A percentile compares a stretch with the other conserved stretches of the same genome.
Evolutionary conservation across 2,329 filamentous ascomycete species (phyloP).

Genomic region (Cercospora sp.): DNA sequence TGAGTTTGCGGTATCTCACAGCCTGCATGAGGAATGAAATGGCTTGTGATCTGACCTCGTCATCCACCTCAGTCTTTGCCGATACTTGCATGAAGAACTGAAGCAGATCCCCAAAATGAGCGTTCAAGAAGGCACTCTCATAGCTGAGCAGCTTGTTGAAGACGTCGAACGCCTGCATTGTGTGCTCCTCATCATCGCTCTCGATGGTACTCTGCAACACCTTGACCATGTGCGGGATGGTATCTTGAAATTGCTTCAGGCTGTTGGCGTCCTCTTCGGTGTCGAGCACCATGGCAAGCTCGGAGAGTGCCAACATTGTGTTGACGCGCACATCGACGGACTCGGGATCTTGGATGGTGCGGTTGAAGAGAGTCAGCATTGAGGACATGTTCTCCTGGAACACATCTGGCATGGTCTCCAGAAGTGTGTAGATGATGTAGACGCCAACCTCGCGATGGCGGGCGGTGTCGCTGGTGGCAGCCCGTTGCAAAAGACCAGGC

Average conservation of each 20-base stretch:
- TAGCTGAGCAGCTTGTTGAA: constrained; percentile 94
- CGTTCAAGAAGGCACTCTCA: constrained; percentile 77
- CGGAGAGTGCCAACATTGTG: constrained; percentile 85
- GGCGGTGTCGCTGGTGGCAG: constrained; percentile 71
- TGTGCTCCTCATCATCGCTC: constrained; percentile 73
- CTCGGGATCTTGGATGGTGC: constrained; percentile 85
- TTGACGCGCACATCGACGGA: constrained; percentile 93
- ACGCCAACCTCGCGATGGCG: constrained; percentile 85
- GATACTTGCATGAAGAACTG: constrained; percentile 91
- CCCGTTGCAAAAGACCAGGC: constrained; percentile 73
- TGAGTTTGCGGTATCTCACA: constrained; percentile 89
- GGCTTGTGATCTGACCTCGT: constrained; percentile 85
- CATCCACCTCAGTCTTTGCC: constrained; percentile 71
- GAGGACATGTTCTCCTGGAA: constrained; percentile 79
- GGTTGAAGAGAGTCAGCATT: constrained; percentile 79
- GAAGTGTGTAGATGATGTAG: constrained; percentile 87
- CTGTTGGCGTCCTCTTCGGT: constrained; percentile 78
- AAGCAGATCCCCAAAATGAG: constrained; percentile 85
- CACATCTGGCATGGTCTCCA: constrained; percentile 82
- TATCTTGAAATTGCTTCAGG: constrained; percentile 72
- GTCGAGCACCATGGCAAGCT: constrained; percentile 82
- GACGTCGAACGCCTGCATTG: constrained; percentile 89
- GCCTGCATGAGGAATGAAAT: constrained; percentile 92
- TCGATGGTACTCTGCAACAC: constrained; percentile 84
- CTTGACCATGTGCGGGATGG: constrained; percentile 83